These are phyloP conservation scores for Paramecium tetraurelia DNA, from an alignment of 73 alveolate genomes.

Conservation along the genomic window DNA sequence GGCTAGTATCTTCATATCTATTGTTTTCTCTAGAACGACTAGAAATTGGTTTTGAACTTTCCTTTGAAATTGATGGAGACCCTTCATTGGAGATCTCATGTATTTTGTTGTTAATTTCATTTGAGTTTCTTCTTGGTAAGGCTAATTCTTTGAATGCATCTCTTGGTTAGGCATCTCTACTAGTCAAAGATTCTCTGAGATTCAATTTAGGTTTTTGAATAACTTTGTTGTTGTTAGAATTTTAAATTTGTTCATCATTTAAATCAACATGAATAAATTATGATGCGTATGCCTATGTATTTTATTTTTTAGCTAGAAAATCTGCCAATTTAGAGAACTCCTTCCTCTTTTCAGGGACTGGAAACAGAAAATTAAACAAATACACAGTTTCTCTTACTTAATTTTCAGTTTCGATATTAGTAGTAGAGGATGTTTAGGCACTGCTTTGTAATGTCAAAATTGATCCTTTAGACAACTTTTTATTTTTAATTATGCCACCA, in stretches of 20 bases:
- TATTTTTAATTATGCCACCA: constrained; percentile 91
- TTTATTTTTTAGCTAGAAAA: not conserved
- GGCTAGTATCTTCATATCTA: not conserved
- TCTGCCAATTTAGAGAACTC: constrained; percentile 54
- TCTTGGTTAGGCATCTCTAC: constrained; percentile 24
- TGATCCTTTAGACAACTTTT: constrained; percentile 76
- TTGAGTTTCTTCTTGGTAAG: not conserved
- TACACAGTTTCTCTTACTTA: constrained; percentile 81
- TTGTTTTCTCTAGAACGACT: not conserved
- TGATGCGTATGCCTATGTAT: not conserved
- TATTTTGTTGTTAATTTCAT: not conserved
- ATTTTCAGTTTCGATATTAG: not conserved
- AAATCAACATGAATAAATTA: not conserved
- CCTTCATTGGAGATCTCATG: not conserved
- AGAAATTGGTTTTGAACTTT: not conserved
- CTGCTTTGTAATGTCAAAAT: constrained; percentile 64
- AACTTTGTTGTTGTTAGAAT: not conserved
- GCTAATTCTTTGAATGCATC: not conserved
- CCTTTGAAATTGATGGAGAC: not conserved
- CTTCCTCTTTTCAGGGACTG: constrained; percentile 60
- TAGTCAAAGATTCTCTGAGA: not conserved
- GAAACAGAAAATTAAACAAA: constrained; percentile 89
- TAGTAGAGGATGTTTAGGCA: constrained; percentile 25
- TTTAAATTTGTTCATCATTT: not conserved
- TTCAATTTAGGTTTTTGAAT: not conserved